Percentiles rank a stretch among this genome's conserved stretches.
Evolutionary conservation across 441 rosid species (phyloP).

Genomic region (Syzygium syzygioides): DNA sequence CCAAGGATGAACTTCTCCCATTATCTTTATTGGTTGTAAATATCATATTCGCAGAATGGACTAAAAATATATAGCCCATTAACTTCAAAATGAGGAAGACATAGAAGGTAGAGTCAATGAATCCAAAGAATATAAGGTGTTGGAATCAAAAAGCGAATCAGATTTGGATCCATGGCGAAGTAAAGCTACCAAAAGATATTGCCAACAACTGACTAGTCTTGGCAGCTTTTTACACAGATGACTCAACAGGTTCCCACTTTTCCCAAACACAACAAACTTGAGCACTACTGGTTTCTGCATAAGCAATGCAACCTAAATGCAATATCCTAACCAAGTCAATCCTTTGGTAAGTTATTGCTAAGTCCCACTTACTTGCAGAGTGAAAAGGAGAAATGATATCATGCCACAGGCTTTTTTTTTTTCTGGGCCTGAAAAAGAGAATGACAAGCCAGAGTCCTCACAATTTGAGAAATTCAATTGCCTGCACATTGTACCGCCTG

Average conservation of each 20-base stretch:
- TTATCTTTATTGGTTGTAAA: neutral
- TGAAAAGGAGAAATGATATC: neutral
- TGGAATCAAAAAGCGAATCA: too few relatives aligned
- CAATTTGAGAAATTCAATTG: accelerated
- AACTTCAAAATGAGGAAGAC: neutral
- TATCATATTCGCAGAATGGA: neutral
- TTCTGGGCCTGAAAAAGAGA: neutral
- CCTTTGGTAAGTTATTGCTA: neutral
- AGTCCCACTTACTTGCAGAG: neutral
- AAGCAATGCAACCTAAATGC: neutral
- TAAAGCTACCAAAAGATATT: too few relatives aligned
- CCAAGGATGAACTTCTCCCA: neutral
- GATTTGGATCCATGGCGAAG: neutral
- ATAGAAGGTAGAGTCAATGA: neutral
- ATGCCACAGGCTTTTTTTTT: neutral
- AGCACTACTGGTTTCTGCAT: neutral
- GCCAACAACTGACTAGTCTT: neutral
- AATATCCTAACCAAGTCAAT: neutral
- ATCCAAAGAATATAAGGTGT: neutral
- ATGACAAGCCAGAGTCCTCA: neutral
- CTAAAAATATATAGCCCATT: neutral
- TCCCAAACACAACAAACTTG: neutral
- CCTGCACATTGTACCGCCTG: accelerated
- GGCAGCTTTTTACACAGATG: neutral
- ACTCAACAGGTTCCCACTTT: neutral